Percentiles rank a stretch among this genome's conserved stretches.
Conservation (phyloP, 2,329 filamentous ascomycete genomes). For the Fusarium dlaminii region DNA sequence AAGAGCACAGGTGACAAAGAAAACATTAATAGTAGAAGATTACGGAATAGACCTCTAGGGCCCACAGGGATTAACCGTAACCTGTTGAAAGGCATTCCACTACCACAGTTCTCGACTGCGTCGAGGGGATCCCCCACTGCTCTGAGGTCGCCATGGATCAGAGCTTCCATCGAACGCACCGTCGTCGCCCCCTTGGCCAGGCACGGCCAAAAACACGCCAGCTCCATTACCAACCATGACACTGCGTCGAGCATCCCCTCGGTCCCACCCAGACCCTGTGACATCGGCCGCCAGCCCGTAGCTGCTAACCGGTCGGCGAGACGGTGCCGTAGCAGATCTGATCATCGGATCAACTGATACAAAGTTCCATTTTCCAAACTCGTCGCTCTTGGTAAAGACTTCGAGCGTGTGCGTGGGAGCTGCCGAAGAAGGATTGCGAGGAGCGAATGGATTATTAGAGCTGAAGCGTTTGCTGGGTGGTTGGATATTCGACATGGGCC, state of each 20-base stretch:
- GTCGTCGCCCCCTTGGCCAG: conserved; percentile 42
- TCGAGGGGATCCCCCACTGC: conserved; percentile 51
- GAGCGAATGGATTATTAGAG: conserved; percentile 68
- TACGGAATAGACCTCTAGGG: neutral
- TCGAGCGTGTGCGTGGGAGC: conserved; percentile 65
- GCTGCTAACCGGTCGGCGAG: conserved; percentile 60
- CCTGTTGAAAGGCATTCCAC: neutral
- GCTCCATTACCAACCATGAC: conserved; percentile 62
- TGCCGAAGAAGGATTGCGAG: conserved; percentile 45
- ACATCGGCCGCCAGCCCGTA: conserved; percentile 67
- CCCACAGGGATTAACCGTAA: neutral
- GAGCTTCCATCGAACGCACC: conserved; percentile 25
- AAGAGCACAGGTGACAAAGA: conserved; percentile 5
- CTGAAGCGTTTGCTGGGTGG: conserved; percentile 58
- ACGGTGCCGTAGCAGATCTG: conserved; percentile 38
- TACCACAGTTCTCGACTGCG: conserved; percentile 40
- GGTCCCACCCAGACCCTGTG: conserved; percentile 59
- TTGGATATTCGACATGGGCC: conserved; percentile 44
- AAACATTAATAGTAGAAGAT: conserved; percentile 14
- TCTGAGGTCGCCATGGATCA: conserved; percentile 47
- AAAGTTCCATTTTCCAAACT: conserved; percentile 68
- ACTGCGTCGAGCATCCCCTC: conserved; percentile 62
- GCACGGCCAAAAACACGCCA: conserved; percentile 64
- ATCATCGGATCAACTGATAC: conserved; percentile 56
- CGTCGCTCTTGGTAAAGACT: conserved; percentile 68